Base-by-base conservation (phyloP, 2,329 filamentous ascomycete genomes). In the Nemania bipapillata region DNA sequence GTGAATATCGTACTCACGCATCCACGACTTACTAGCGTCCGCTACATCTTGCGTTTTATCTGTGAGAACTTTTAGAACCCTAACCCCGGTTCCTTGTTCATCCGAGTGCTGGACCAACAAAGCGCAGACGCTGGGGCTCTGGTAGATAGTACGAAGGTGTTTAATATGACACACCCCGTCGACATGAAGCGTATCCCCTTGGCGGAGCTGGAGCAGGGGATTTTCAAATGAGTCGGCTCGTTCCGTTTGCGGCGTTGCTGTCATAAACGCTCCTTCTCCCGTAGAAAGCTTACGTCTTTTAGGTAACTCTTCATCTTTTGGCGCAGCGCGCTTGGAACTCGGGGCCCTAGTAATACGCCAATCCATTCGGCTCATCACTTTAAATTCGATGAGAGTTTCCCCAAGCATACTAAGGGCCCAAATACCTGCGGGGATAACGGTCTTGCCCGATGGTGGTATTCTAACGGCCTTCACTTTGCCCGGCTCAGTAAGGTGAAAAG, bases 321-420 rank as follows among this genome's bases (percentile, higher is more conserved):
- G 12, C 9, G 47, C 17, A 5, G 8, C 28, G 1, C 49, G 37
- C 4, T 60, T 55, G 0, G 17, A 12, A 5, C n/a, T 4, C 5
- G 5, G 11, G 3, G n/a, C 0, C n/a, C n/a, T 1, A 0, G 17
- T 15, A 37, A 7, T 61, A 0, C 8, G n/a, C 50, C 42, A 56
- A 0, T 20, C 7, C 7, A 8, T 42, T 32, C 63, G 63, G 24
- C 52, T 32, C 37, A 66, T n/a, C 1, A 66, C 57, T 20, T 56
- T 6, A 2, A 66, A 35, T 30, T 61, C 63, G 0, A 66, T 12
- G 0, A 66, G 28, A 8, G 22, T 6, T 15, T 61, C 7, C 2
- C 42, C 37, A 8, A 37, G 49, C 3, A 45, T 42, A 3, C 0
- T 9, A 26, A 66, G 17, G 4, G 32, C 4, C 63, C 63, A 66